Conservation (phyloP, 1,139 yeast genomes). For the Arxiozyma slooffiae region DNA sequence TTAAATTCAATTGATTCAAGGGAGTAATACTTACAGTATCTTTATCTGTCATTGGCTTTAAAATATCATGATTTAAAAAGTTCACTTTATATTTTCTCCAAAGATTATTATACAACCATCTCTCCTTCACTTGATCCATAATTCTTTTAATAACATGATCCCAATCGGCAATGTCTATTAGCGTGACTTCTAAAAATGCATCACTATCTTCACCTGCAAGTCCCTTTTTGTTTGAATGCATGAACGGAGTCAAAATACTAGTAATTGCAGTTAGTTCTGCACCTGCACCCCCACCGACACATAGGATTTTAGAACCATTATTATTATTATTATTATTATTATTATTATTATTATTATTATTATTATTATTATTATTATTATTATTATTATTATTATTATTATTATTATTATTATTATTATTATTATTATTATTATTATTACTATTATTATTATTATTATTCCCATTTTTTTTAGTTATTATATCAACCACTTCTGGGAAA, state of each 20-base stretch:
- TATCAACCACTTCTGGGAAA: conserved; percentile 36
- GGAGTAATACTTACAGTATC: conserved; percentile 12
- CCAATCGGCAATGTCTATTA: conserved; percentile 81
- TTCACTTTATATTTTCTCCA: conserved; percentile 34
- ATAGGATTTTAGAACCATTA: conserved; percentile 36
- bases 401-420: too few species aligned
- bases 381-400: too few species aligned
- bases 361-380: too few species aligned
- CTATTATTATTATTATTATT: too few species aligned
- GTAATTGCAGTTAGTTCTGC: conserved; percentile 78
- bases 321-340: conserved; percentile 11
- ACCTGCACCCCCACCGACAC: conserved; percentile 86
- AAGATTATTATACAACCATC: conserved; percentile 41
- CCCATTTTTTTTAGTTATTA: conserved; percentile 29
- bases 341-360: too few species aligned
- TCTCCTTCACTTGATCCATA: conserved; percentile 35
- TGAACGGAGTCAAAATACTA: conserved; percentile 45
- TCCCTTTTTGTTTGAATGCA: conserved; percentile 27
- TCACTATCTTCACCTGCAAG: conserved; percentile 15
- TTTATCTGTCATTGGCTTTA: conserved; percentile 16
- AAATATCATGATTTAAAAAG: conserved; percentile 46
- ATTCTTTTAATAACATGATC: conserved; percentile 40
- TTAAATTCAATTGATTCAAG: conserved; percentile 32
- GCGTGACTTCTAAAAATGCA: conserved; percentile 38
- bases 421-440: too few species aligned